Conservation (phyloP, 257 asterid genomes). For the Fraxinus cuspidata region DNA sequence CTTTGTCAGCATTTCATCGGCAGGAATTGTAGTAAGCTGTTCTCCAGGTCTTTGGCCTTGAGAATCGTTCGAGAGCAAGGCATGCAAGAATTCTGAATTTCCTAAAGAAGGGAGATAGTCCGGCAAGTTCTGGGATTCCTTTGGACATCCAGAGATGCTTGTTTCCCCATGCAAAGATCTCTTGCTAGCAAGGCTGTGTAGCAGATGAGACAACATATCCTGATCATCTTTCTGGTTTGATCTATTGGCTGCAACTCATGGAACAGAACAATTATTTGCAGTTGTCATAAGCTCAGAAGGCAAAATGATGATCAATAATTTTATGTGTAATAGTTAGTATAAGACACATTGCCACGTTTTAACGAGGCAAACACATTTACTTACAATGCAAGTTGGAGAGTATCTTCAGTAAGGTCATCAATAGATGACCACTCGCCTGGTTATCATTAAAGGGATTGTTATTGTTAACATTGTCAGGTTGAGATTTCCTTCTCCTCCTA, state of each 20-base stretch:
- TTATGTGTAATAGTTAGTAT: slow-evolving; percentile 5
- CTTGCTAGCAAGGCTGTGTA: slow-evolving; percentile 62
- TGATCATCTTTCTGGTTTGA: slow-evolving; percentile 52
- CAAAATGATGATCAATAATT: slow-evolving; percentile 12
- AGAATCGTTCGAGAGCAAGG: slow-evolving; percentile 53
- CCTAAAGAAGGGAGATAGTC: slow-evolving; percentile 45
- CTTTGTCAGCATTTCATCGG: slow-evolving; percentile 41
- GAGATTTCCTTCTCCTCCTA: slow-evolving; percentile 80
- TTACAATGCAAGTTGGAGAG: slow-evolving; percentile 80
- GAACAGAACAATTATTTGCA: slow-evolving; percentile 21
- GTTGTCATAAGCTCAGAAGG: slow-evolving; percentile 9
- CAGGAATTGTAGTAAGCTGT: slow-evolving; percentile 31
- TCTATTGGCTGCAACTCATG: slow-evolving; percentile 52
- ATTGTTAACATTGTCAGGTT: slow-evolving; percentile 43
- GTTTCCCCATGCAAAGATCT: slow-evolving; percentile 42
- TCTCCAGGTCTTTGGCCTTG: slow-evolving; percentile 37
- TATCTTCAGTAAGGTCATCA: slow-evolving; percentile 70
- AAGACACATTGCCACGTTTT: slow-evolving; percentile 1
- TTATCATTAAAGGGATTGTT: slow-evolving; percentile 47
- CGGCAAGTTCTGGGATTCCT: slow-evolving; percentile 48
- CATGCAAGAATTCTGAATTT: slow-evolving; percentile 43
- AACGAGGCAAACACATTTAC: slow-evolving; percentile 19
- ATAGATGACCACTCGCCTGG: slow-evolving; percentile 60
- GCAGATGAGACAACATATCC: slow-evolving; percentile 68
- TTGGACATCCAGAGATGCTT: slow-evolving; percentile 46